phyloP scores from a whole-genome alignment of 306 rosid species.

The Albizia julibrissin region DNA sequence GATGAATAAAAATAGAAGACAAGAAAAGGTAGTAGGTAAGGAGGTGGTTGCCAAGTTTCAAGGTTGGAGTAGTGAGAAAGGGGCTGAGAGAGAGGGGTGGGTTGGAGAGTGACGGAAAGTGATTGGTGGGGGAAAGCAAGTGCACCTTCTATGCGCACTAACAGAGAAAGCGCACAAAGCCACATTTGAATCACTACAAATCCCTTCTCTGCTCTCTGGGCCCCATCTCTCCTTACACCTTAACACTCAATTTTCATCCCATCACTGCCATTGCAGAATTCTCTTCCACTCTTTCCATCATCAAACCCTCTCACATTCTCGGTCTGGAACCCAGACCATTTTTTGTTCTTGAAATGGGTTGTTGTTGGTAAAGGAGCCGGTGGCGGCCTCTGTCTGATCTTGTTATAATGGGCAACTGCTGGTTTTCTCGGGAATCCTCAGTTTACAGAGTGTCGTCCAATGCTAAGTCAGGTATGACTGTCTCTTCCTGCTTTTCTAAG shows the following conservation, averaged over 20 bases:
- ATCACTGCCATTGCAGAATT: conserved; percentile 72
- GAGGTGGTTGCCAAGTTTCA: conserved; percentile 27
- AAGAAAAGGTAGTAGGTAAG: conserved; percentile 31
- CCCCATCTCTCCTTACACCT: conserved; percentile 54
- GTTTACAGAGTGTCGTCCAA: conserved; percentile 84
- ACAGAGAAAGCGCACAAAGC: conserved; percentile 33
- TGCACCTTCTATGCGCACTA: conserved; percentile 64
- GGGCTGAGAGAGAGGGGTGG: not conserved
- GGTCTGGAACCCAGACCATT: not conserved
- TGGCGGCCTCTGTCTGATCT: conserved; percentile 33
- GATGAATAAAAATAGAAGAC: not conserved
- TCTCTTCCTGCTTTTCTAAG: not conserved
- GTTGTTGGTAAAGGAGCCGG: conserved; percentile 41
- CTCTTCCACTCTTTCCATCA: conserved; percentile 41
- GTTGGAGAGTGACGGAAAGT: conserved; percentile 47
- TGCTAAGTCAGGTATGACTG: conserved; percentile 79
- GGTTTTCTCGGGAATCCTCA: conserved; percentile 62
- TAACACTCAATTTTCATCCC: conserved; percentile 35
- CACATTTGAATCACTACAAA: conserved; percentile 44
- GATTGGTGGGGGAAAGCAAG: conserved; percentile 42
- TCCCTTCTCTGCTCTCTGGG: conserved; percentile 36
- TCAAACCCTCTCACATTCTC: conserved; percentile 19
- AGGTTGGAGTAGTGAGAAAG: conserved; percentile 1
- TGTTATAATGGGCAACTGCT: conserved; percentile 85
- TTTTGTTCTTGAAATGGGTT: conserved; percentile 44